Base-by-base conservation (phyloP, 139 green algal species). In the Tetratostichococcus sp. region DNA sequence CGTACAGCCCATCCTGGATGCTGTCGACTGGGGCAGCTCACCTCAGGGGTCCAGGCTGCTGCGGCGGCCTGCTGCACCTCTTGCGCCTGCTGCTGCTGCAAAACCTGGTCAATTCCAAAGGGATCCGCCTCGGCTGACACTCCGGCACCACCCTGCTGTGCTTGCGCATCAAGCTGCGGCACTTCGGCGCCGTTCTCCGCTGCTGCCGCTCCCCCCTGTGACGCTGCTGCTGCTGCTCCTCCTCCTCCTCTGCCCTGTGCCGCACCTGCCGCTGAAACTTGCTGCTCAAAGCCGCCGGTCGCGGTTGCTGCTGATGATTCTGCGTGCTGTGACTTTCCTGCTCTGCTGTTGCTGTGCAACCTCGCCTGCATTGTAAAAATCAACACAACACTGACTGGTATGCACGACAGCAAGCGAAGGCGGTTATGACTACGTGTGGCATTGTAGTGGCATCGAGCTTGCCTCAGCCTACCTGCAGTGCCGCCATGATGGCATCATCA, bases 31-130 rank as follows among this genome's bases (percentile, higher is more conserved):
- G 39, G 39, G 17, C 50, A n/a, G 11, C 50, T 5, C 50, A 71
- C 67, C 32, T 71, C 31, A 28, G 11, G 31, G 8, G 2, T 30
- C 21, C 73, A 43, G 42, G 66, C 31, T 14, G 35, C n/a, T 23
- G 71, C 39, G 70, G 62, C 21, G 30, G 58, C 4, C 31, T 58
- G 32, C 30, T 58, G 14, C 34, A 34, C 35, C 21, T 86, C 66
- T 17, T 87, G 75, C 0, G 75, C 62, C 39, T 59, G 16, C 31
- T 58, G 32, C 30, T 68, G 22, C 30, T 58, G 30, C 21, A 87
- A 62, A 5, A 89, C 72, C 0, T 75, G 43, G 43, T 88, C 79
- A 30, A 92, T 77, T 0, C 80, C 80, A 78, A 92, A 92, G 30
- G 87, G 87, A 67, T 92, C 87, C 1, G 75, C 76, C 30, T 86